phyloP scores from a whole-genome alignment of 345 rosid genomes.

The Syzygium aqueum region DNA sequence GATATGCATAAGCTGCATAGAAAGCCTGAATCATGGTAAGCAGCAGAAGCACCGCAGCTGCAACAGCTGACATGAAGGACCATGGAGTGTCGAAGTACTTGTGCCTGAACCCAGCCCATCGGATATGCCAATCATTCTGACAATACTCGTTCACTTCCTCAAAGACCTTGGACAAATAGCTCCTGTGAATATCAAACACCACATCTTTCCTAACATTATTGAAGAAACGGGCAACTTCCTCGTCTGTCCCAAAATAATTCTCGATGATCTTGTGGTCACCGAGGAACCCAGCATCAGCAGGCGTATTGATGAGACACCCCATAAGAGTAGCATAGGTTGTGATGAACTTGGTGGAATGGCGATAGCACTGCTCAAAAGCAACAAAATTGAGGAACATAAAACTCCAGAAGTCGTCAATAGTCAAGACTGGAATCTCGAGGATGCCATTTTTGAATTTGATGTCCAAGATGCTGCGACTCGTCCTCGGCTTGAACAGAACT shows the following conservation, averaged over 20 bases:
- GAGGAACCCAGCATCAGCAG: slow-evolving; percentile 57
- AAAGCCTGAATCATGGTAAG: slow-evolving; percentile 47
- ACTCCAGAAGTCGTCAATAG: slow-evolving; percentile 62
- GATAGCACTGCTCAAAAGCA: slow-evolving; percentile 73
- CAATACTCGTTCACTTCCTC: slow-evolving; percentile 43
- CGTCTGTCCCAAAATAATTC: slow-evolving; percentile 62
- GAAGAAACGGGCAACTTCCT: slow-evolving; percentile 45
- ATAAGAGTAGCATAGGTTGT: slow-evolving; percentile 60
- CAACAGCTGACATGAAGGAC: slow-evolving; percentile 67
- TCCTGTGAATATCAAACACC: slow-evolving; percentile 43
- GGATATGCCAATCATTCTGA: slow-evolving; percentile 39
- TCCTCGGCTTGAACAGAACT: slow-evolving; percentile 24
- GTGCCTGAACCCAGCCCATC: slow-evolving; percentile 52
- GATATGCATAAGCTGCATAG: slow-evolving; percentile 17
- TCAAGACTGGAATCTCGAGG: slow-evolving; percentile 60
- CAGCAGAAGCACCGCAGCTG: slow-evolving; percentile 51
- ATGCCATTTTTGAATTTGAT: slow-evolving; percentile 46
- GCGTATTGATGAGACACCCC: slow-evolving; percentile 49
- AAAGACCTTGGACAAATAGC: slow-evolving; percentile 45
- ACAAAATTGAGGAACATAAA: slow-evolving; percentile 60
- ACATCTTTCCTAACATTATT: slow-evolving; percentile 63
- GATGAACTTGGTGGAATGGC: slow-evolving; percentile 36
- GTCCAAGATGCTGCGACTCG: slow-evolving; percentile 36
- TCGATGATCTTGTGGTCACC: slow-evolving; percentile 49
- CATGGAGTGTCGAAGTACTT: slow-evolving; percentile 73